Evolutionary conservation across 257 asterid species (phyloP), one percentile per base, ranked within the genome.

Genomic region (Nicotiana tomentosiformis): DNA sequence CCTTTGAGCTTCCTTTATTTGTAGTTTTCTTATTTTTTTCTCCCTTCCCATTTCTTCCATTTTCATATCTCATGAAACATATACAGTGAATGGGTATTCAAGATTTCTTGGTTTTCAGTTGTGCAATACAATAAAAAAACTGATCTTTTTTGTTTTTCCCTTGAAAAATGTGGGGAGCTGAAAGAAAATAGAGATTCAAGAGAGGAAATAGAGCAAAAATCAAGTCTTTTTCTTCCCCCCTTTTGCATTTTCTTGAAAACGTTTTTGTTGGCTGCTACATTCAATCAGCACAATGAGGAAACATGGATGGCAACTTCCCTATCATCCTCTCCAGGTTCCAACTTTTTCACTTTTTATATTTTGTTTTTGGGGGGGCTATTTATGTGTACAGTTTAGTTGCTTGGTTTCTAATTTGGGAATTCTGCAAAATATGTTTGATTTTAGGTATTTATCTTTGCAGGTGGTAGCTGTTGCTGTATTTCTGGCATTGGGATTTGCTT

Each of bases 221-320:
- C 60, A 49, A 29, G 53, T 64, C 76, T 39, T 78, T 82, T 83
- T 51, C 66, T 67, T 26, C 57, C 5, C 39, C 43, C 82, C 77
- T 67, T 60, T 20, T 66, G 7, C 80, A 12, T 84, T 87, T 86
- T 83, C 81, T 87, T 88, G 78, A 23, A 23, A 65, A 7, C 10
- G 7, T 39, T 26, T 57, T 89, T 86, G 84, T 84, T 82, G 85
- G 64, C 84, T 88, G 64, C 77, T 46, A 87, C 67, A 78, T 83
- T 43, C 69, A 77, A 82, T 86, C 89, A 32, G 78, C 85, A 87
- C 84, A 83, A 96, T 96, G 99, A 96, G 99, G 92, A 96, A 96
- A 86, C 98, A 96, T 87, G 99, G 99, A 78, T 96, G 99, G 99
- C 95, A 96, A 87, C 99, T 96, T 86, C 99, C 99, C 79, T 94